phyloP scores from a whole-genome alignment of 169 alveolate genomes.

The Plasmodium gaboni region DNA sequence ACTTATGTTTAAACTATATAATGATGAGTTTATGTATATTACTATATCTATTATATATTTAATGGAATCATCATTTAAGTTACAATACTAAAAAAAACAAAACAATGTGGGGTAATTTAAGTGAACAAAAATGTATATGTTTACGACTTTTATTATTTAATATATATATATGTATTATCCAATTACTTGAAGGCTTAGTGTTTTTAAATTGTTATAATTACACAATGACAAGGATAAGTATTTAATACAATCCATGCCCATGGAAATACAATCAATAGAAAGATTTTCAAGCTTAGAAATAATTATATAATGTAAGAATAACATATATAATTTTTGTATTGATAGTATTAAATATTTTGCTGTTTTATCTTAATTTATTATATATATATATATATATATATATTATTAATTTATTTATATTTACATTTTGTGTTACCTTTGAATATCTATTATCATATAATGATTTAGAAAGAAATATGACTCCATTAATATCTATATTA shows the following conservation, averaged over 20 bases:
- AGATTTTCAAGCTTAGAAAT: constrained; percentile 54
- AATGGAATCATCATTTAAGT: constrained; percentile 50
- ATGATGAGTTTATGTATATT: constrained; percentile 61
- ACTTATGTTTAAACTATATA: constrained; percentile 43
- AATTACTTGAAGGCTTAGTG: constrained; percentile 64
- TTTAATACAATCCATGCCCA: constrained; percentile 30
- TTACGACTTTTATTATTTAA: not conserved
- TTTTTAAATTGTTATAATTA: constrained; percentile 58
- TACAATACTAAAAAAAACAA: constrained; percentile 39
- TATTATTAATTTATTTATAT: not conserved
- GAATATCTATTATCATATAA: constrained; percentile 60
- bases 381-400: constrained; percentile 3
- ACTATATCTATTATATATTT: constrained; percentile 62
- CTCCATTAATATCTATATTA: constrained; percentile 48
- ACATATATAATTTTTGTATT: too few species aligned
- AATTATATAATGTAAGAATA: not conserved
- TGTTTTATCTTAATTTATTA: not conserved
- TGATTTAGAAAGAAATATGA: constrained; percentile 44
- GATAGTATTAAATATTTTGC: too few species aligned
- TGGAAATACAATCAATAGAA: constrained; percentile 45
- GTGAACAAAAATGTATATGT: not conserved
- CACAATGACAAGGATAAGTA: constrained; percentile 58
- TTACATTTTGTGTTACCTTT: constrained; percentile 31
- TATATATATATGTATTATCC: constrained; percentile 11
- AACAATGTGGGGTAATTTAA: not conserved